Conservation (phyloP, 768 basidiomycete species). For the Brasilioporus rufonigricans region DNA sequence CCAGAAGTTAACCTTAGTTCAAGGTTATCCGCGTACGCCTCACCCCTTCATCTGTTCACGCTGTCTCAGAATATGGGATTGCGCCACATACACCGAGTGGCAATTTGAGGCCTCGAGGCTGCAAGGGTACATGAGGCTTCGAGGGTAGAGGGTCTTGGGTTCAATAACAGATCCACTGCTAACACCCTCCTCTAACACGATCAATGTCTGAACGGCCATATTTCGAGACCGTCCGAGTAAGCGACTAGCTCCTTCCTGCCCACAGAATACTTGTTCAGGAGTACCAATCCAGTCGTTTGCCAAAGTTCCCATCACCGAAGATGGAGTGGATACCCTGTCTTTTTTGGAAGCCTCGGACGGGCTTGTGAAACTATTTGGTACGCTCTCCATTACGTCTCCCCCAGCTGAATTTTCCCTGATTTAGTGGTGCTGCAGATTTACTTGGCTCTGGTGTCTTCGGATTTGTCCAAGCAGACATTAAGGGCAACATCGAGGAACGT, state of each 20-base stretch:
- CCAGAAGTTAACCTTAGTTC: constrained; percentile 14
- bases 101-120: constrained; percentile 29
- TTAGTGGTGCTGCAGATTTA: constrained; percentile 46
- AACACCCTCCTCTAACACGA: constrained; percentile 8
- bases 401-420: constrained; percentile 9
- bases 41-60: constrained; percentile 18
- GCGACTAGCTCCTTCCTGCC: constrained; percentile 8
- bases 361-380: constrained; percentile 71
- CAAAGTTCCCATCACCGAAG: constrained; percentile 73
- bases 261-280: constrained; percentile 1
- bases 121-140: constrained; percentile 19
- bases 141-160: constrained; percentile 9
- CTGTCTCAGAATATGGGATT: constrained; percentile 19
- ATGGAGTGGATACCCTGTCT: constrained; percentile 72
- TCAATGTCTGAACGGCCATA: constrained; percentile 44
- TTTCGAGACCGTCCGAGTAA: constrained; percentile 67
- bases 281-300: constrained; percentile 66
- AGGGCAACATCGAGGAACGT: constrained; percentile 62
- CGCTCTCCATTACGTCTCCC: constrained; percentile 29
- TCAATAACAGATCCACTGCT: too few relatives aligned
- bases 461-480: constrained; percentile 71
- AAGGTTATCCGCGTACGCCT: constrained; percentile 1
- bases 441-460: constrained; percentile 67
- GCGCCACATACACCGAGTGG: constrained; percentile 22
- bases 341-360: constrained; percentile 93